phyloP scores from a whole-genome alignment of 495 filamentous ascomycete species.

The Astrothelium macrocarpum region DNA sequence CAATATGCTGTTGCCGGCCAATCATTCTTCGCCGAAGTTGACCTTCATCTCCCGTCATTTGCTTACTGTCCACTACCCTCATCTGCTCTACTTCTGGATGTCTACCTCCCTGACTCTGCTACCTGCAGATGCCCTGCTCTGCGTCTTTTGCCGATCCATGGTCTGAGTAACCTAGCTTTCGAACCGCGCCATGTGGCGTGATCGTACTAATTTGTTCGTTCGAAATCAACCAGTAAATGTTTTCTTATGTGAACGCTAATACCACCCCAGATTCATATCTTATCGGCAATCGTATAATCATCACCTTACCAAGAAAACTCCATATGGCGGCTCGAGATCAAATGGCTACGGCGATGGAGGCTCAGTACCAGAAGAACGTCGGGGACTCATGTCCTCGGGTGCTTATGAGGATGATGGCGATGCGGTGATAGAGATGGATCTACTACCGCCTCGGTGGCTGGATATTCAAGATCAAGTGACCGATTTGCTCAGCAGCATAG shows the following conservation, averaged over 20 bases:
- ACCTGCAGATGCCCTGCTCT: neutral
- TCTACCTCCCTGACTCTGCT: neutral
- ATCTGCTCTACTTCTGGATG: neutral
- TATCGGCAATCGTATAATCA: conserved; percentile 97
- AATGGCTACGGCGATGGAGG: conserved; percentile 63
- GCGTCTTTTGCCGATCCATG: neutral
- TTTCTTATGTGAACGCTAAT: neutral
- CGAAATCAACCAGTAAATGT: conserved; percentile 3
- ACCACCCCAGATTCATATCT: conserved; percentile 70
- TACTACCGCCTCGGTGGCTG: conserved; percentile 89
- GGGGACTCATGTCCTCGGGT: conserved; percentile 70
- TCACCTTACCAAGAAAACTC: conserved; percentile 77
- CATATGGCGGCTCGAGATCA: conserved; percentile 50
- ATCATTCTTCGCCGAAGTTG: neutral
- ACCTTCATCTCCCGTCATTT: neutral
- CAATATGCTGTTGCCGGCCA: neutral
- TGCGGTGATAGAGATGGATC: conserved; percentile 95
- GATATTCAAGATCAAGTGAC: conserved; percentile 91
- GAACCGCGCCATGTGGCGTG: conserved; percentile 73
- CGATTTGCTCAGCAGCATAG: conserved; percentile 69
- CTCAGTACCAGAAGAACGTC: conserved; percentile 64
- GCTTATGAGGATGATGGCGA: conserved; percentile 82
- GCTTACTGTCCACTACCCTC: neutral
- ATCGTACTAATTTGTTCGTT: conserved; percentile 90
- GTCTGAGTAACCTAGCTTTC: neutral